These are phyloP conservation scores for Aspergillus chevalieri DNA, from an alignment of 2,329 filamentous ascomycete species.

Conservation along the genomic window DNA sequence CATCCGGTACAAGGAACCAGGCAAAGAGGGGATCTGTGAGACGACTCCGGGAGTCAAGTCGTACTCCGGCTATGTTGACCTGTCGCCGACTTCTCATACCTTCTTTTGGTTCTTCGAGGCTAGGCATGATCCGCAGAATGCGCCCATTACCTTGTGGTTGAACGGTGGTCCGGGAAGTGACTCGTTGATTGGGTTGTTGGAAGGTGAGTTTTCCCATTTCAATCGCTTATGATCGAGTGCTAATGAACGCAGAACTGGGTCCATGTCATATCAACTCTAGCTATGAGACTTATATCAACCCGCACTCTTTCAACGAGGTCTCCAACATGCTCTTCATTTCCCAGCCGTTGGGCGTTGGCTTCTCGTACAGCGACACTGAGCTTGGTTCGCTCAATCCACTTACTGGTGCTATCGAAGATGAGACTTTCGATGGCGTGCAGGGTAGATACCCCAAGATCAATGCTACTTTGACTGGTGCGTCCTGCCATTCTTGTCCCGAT, in stretches of 20 bases:
- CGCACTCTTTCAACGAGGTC: constrained; percentile 55
- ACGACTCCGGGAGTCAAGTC: constrained; percentile 51
- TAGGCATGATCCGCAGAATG: constrained; percentile 44
- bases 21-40: constrained; percentile 48
- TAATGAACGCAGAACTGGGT: constrained; percentile 28
- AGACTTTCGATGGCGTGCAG: constrained; percentile 35
- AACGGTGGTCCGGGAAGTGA: constrained; percentile 40
- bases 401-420: constrained; percentile 43
- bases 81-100: constrained; percentile 47
- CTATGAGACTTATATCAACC: constrained; percentile 46
- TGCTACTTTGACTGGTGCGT: constrained; percentile 38
- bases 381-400: constrained; percentile 38
- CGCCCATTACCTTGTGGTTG: constrained; percentile 38
- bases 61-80: constrained; percentile 52
- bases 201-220: constrained; percentile 20
- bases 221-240: background rate
- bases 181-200: constrained; percentile 37
- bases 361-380: constrained; percentile 30
- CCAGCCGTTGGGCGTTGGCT: constrained; percentile 55
- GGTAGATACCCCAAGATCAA: constrained; percentile 48
- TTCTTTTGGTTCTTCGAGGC: constrained; percentile 54
- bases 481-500: background rate
- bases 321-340: constrained; percentile 58
- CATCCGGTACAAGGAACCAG: constrained; percentile 55
- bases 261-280: constrained; percentile 42